Percentiles rank a stretch among this genome's conserved stretches.
phyloP scores from a whole-genome alignment of 2,329 filamentous ascomycete genomes.

The Cladosporium sp. region DNA sequence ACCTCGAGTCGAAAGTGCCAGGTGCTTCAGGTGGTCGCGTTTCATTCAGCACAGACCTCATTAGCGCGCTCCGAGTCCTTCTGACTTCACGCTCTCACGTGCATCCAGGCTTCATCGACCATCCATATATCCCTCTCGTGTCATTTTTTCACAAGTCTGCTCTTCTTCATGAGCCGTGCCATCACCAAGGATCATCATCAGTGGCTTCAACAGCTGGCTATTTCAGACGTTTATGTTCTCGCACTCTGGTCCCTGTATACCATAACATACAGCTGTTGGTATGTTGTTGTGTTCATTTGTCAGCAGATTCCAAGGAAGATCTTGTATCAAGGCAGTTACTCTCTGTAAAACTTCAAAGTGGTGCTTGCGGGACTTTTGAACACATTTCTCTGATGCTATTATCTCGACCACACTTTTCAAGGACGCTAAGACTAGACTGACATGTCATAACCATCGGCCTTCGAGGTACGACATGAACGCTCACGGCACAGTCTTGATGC shows the following conservation, averaged over 20 bases:
- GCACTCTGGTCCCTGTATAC: not conserved
- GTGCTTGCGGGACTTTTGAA: not conserved
- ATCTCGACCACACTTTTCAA: not conserved
- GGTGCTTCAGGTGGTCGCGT: not conserved
- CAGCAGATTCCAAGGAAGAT: not conserved
- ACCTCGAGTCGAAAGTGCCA: not conserved
- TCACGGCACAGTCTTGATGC: not conserved
- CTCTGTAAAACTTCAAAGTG: no score
- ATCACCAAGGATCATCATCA: not conserved
- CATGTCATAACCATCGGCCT: not conserved
- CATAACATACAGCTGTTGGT: not conserved
- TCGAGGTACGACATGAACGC: not conserved
- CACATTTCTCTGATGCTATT: not conserved
- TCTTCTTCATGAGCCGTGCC: not conserved
- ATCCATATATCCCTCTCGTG: not conserved
- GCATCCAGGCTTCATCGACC: not conserved
- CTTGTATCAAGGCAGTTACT: not conserved
- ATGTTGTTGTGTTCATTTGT: not conserved
- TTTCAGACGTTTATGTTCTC: not conserved
- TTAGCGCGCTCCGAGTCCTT: not conserved
- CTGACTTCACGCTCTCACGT: slow-evolving; percentile 2
- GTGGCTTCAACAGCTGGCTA: not conserved
- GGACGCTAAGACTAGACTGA: not conserved
- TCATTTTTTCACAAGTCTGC: no score
- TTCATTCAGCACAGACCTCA: not conserved